phyloP scores from a whole-genome alignment of 768 basidiomycete species.

The Amanita phalloides region DNA sequence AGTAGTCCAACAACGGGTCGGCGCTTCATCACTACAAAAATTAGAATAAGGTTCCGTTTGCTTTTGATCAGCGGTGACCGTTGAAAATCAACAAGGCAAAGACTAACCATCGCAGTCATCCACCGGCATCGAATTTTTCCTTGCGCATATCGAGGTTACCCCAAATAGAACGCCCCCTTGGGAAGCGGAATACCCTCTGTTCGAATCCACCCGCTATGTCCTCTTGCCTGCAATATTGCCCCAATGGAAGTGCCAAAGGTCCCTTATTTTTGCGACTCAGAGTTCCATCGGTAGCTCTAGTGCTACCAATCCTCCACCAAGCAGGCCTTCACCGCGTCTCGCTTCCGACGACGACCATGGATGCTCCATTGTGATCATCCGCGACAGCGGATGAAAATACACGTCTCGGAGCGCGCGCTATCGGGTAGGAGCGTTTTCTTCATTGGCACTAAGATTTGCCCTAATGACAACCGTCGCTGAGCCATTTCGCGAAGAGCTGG shows the following conservation, averaged over 20 bases:
- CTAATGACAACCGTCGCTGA: neutral
- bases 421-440: slow-evolving; percentile 14
- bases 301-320: neutral
- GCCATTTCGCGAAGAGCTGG: slow-evolving; percentile 13
- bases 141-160: slow-evolving; percentile 14
- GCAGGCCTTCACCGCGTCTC: slow-evolving; percentile 2
- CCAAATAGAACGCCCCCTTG: slow-evolving; percentile 11
- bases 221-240: slow-evolving; percentile 5
- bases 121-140: slow-evolving; percentile 16
- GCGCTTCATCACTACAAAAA: neutral
- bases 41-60: neutral
- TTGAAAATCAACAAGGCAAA: neutral
- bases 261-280: neutral
- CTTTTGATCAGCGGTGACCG: neutral
- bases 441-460: slow-evolving; percentile 8
- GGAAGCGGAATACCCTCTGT: slow-evolving; percentile 5
- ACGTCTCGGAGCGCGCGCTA: slow-evolving; percentile 11
- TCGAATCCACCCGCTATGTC: slow-evolving; percentile 15
- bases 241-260: neutral
- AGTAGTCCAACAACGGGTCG: neutral
- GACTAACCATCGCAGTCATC: slow-evolving; percentile 15
- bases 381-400: slow-evolving; percentile 11
- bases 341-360: slow-evolving; percentile 10
- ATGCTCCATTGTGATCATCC: neutral
- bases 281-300: neutral